These are phyloP conservation scores for Yamadazyma oceani DNA, from an alignment of 1,139 yeast genomes.

Conservation along the genomic window DNA sequence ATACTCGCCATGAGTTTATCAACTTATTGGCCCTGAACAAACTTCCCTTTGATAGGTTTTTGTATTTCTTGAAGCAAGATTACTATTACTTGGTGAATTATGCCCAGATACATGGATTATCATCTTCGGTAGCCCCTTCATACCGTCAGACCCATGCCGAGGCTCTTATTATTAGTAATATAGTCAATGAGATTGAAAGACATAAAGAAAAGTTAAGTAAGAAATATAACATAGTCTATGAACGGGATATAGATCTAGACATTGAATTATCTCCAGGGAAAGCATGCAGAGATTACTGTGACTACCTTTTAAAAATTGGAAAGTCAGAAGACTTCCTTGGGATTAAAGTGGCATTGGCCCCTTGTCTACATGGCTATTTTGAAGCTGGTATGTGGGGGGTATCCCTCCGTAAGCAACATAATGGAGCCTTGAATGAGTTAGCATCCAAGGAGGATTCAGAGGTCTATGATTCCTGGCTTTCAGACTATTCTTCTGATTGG, in stretches of 20 bases:
- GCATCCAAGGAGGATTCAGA: conserved; percentile 17
- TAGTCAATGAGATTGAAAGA: conserved; percentile 55
- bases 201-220: conserved; percentile 53
- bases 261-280: conserved; percentile 47
- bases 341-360: conserved; percentile 66
- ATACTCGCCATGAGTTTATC: conserved; percentile 65
- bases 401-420: conserved; percentile 13
- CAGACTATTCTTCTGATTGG: conserved; percentile 59
- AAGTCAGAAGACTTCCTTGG: conserved; percentile 59
- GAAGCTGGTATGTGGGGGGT: conserved; percentile 44
- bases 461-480: conserved; percentile 59
- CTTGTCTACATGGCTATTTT: conserved; percentile 75
- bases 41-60: conserved; percentile 51
- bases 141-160: conserved; percentile 53
- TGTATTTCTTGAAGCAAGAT: conserved; percentile 68
- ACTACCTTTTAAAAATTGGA: conserved; percentile 57
- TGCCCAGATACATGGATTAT: conserved; percentile 65
- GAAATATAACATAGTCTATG: conserved; percentile 46
- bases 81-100: conserved; percentile 68
- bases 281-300: conserved; percentile 60
- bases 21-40: conserved; percentile 50
- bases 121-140: conserved; percentile 63
- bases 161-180: conserved; percentile 50
- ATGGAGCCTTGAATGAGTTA: conserved; percentile 12
- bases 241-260: conserved; percentile 41